These are phyloP conservation scores for Antrodiella citrinella DNA, from an alignment of 768 basidiomycete genomes.

Conservation along the genomic window DNA sequence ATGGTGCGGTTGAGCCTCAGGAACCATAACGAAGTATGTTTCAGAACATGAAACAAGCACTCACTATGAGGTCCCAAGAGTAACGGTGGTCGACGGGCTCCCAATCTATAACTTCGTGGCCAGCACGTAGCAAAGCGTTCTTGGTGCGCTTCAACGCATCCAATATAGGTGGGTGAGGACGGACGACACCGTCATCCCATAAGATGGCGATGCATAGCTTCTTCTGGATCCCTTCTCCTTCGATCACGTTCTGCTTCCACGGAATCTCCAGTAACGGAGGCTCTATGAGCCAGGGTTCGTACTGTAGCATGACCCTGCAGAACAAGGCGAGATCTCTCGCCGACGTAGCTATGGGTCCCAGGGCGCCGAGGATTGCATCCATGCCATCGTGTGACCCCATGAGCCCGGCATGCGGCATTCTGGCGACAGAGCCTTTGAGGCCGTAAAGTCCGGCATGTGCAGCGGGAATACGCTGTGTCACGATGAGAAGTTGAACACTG, in stretches of 20 bases:
- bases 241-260: constrained; percentile 34
- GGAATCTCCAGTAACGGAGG: constrained; percentile 41
- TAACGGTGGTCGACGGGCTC: constrained; percentile 33
- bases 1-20: too few relatives aligned
- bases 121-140: constrained; percentile 32
- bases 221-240: constrained; percentile 30
- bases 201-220: constrained; percentile 39
- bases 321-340: constrained; percentile 41
- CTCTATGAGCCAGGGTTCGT: constrained; percentile 39
- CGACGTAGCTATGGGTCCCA: constrained; percentile 42
- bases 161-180: constrained; percentile 40
- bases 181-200: constrained; percentile 43
- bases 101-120: constrained; percentile 47
- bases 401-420: constrained; percentile 44
- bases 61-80: constrained; percentile 41
- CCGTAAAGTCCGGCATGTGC: constrained; percentile 75
- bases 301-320: constrained; percentile 37
- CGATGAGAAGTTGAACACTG: not conserved
- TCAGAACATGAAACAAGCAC: too few relatives aligned
- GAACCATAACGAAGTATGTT: too few relatives aligned
- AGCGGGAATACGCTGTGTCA: constrained; percentile 65
- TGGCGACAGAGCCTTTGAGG: constrained; percentile 53
- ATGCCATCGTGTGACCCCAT: constrained; percentile 43
- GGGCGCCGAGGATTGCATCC: constrained; percentile 43
- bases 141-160: constrained; percentile 33